Evolutionary conservation across 352 stramenopile genomes (phyloP).

Genomic region (Plasmopara muralis): DNA sequence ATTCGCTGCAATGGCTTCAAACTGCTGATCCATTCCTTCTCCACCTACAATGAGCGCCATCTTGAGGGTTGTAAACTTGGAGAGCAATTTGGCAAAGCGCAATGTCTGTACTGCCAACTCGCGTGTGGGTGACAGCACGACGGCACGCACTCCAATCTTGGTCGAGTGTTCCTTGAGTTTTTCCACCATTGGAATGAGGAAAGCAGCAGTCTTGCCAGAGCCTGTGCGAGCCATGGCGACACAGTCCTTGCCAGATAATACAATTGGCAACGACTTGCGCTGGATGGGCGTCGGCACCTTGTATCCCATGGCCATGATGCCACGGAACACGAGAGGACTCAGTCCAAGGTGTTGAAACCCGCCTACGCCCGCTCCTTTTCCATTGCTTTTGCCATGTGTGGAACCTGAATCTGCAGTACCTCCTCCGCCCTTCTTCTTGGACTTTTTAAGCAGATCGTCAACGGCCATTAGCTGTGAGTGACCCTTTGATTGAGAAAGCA

Average conservation of each 20-base stretch:
- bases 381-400: slow-evolving; percentile 72
- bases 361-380: slow-evolving; percentile 63
- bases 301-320: slow-evolving; percentile 92
- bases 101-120: slow-evolving; percentile 98
- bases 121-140: slow-evolving; percentile 95
- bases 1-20: slow-evolving; percentile 90
- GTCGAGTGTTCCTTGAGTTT: slow-evolving; percentile 91
- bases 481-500: slow-evolving; percentile 11
- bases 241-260: slow-evolving; percentile 94
- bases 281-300: slow-evolving; percentile 99
- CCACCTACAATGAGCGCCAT: slow-evolving; percentile 94
- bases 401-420: slow-evolving; percentile 21
- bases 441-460: slow-evolving; percentile 65
- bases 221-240: slow-evolving; percentile 98
- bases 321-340: slow-evolving; percentile 69
- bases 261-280: slow-evolving; percentile 94
- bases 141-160: slow-evolving; percentile 76
- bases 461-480: slow-evolving; percentile 31
- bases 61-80: slow-evolving; percentile 89
- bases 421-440: slow-evolving; percentile 31
- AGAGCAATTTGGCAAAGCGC: slow-evolving; percentile 82
- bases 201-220: slow-evolving; percentile 97
- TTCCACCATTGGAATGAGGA: slow-evolving; percentile 97
- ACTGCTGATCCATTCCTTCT: slow-evolving; percentile 98
- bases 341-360: slow-evolving; percentile 84